Percentiles rank a stretch among this genome's conserved stretches.
These are phyloP conservation scores for Curvularia sp. DNA, from an alignment of 2,329 filamentous ascomycete genomes.

Conservation along the genomic window DNA sequence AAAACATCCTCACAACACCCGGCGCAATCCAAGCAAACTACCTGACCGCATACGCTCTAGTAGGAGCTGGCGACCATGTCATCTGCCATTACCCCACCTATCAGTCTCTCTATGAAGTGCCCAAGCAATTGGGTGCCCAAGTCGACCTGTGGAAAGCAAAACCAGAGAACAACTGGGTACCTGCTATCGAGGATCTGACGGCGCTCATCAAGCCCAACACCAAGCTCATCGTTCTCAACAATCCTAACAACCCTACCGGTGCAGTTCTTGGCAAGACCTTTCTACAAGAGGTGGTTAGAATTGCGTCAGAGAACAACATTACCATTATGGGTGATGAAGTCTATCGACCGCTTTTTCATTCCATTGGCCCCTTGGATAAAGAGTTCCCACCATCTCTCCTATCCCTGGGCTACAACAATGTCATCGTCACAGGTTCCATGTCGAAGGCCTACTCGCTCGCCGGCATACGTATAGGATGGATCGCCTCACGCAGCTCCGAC, in stretches of 20 bases:
- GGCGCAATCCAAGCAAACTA: constrained; percentile 89
- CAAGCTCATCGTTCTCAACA: constrained; percentile 75
- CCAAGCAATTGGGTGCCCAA: constrained; percentile 75
- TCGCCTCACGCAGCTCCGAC: constrained; percentile 69
- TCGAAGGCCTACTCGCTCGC: constrained; percentile 86
- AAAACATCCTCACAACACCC: constrained; percentile 77
- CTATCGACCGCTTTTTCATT: constrained; percentile 83
- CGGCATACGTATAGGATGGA: constrained; percentile 83
- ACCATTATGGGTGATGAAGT: constrained; percentile 80
- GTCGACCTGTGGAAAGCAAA: constrained; percentile 78
- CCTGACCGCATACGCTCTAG: constrained; percentile 74
- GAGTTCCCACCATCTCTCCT: constrained; percentile 72
- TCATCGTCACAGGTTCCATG: constrained; percentile 78
- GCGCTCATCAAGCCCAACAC: constrained; percentile 71
- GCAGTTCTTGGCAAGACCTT: constrained; percentile 69
- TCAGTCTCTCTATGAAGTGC: constrained; percentile 81
- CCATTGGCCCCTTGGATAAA: constrained; percentile 61
- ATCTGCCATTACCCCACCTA: constrained; percentile 85
- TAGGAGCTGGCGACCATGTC: constrained; percentile 80
- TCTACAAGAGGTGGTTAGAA: constrained; percentile 66
- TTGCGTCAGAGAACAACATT: constrained; percentile 70
- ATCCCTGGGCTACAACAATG: constrained; percentile 73
- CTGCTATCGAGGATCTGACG: constrained; percentile 71
- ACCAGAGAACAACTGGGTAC: constrained; percentile 69
- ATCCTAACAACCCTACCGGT: constrained; percentile 85